Evolutionary conservation across 768 basidiomycete species (phyloP), one percentile per base, ranked within the genome.

Genomic region (Leccinum truebloodii): DNA sequence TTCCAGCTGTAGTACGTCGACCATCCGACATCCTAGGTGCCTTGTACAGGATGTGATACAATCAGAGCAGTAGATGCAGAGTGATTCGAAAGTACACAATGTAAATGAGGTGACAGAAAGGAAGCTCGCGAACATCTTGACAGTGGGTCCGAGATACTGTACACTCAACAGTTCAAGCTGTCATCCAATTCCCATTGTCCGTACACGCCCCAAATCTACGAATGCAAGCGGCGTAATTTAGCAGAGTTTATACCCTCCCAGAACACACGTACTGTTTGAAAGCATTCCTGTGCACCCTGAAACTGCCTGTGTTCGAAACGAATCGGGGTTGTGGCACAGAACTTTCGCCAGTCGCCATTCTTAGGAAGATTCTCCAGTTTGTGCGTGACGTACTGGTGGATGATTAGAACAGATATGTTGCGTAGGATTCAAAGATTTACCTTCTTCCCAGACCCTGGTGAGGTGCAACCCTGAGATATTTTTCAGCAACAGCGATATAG

Each of bases 321-420:
- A 12, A 58, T 55, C 1, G 75, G 75, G 0, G 75, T 77, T 2
- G 76, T 74, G 1, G 73, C 72, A 54, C 75, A 76, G 58, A 77
- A 75, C 16, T 71, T 67, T 14, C 52, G 60, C 75, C 74, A 76
- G n/a, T 75, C 64, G 20, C 62, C 58, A 6, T 65, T 59, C 8
- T 53, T 6, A 0, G 67, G 73, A 13, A 76, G 56, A 39, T 73
- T 67, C 53, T 62, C 60, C 6, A 77, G 55, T 22, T 65, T 67
- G 6, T 72, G 67, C 14, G 70, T 67, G 37, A 71, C 59, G 32
- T 62, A 60, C 75, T 76, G 37, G n/a, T 22, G 16, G 14, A 18
- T 50, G 57, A 34, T 2, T 34, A 61, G 58, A 32, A 1, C 28
- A 6, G 12, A 22, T 46, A 6, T 13, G 26, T 8, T 22, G 30